phyloP scores from a whole-genome alignment of 2,329 filamentous ascomycete genomes.

The Mycocentrospora acerina region DNA sequence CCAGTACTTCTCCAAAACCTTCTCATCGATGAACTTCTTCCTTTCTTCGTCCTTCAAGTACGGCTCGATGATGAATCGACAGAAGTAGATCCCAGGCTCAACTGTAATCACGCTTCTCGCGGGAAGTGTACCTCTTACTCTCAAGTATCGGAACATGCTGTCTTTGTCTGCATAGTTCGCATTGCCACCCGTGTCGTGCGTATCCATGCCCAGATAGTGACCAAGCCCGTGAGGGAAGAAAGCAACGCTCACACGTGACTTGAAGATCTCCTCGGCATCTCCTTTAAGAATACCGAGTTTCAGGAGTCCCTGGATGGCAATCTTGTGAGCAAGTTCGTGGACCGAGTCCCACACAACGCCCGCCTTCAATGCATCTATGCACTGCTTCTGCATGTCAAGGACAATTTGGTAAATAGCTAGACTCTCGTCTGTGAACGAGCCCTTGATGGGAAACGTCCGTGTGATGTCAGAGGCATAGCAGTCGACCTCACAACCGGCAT shows the following conservation, averaged over 20 bases:
- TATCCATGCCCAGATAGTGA: slow-evolving; percentile 56
- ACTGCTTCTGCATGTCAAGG: slow-evolving; percentile 80
- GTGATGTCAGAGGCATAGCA: slow-evolving; percentile 66
- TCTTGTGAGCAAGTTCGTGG: slow-evolving; percentile 74
- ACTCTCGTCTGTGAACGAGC: slow-evolving; percentile 49
- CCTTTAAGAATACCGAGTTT: slow-evolving; percentile 71
- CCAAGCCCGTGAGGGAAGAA: slow-evolving; percentile 56
- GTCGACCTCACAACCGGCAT: slow-evolving; percentile 67
- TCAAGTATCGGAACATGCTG: slow-evolving; percentile 81
- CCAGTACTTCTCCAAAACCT: slow-evolving; percentile 69
- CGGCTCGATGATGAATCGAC: slow-evolving; percentile 69
- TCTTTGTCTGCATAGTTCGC: slow-evolving; percentile 67
- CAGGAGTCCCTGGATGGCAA: slow-evolving; percentile 79
- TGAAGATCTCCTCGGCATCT: slow-evolving; percentile 53
- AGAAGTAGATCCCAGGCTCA: slow-evolving; percentile 87
- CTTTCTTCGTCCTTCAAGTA: slow-evolving; percentile 65
- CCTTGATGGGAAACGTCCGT: slow-evolving; percentile 79
- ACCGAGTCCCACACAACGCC: slow-evolving; percentile 80
- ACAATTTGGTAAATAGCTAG: slow-evolving; percentile 75
- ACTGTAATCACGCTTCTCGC: slow-evolving; percentile 87
- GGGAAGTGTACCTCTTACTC: slow-evolving; percentile 74
- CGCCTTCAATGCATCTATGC: slow-evolving; percentile 70
- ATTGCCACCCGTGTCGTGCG: slow-evolving; percentile 53
- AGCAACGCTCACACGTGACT: slow-evolving; percentile 48
- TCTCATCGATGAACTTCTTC: slow-evolving; percentile 64